phyloP scores from a whole-genome alignment of 257 asterid species.

The Capsicum rhomboideum region DNA sequence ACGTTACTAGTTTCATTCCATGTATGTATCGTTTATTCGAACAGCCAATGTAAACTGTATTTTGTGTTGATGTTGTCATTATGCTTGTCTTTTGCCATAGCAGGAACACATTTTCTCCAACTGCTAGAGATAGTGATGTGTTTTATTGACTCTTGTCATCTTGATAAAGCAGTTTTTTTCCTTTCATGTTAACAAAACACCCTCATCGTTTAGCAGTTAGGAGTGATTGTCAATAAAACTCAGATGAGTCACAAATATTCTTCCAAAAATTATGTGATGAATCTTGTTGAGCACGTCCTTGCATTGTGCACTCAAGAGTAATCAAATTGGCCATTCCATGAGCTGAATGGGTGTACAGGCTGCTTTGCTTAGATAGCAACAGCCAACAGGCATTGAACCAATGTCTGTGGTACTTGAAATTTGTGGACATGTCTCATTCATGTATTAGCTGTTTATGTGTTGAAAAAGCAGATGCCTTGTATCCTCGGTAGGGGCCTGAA shows the following conservation, averaged over 20 bases:
- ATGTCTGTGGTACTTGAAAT: background rate
- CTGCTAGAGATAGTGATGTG: background rate
- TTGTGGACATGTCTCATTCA: background rate
- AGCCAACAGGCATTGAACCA: background rate
- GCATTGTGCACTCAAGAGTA: background rate
- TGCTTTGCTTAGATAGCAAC: background rate
- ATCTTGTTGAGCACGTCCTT: background rate
- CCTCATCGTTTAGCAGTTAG: too few relatives aligned
- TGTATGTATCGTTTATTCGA: background rate
- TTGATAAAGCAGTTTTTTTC: background rate
- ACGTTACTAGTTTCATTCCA: background rate
- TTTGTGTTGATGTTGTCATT: background rate
- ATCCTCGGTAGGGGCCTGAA: background rate
- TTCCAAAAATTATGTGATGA: background rate
- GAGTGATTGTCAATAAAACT: too few relatives aligned
- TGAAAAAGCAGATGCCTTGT: background rate
- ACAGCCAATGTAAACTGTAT: background rate
- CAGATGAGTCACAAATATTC: too few relatives aligned
- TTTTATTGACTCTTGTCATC: background rate
- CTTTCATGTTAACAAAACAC: too few relatives aligned
- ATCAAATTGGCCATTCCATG: background rate
- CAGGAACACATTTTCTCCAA: background rate
- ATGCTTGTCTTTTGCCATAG: background rate
- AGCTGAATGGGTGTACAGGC: background rate
- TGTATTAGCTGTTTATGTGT: conserved; percentile 1